phyloP scores from a whole-genome alignment of 257 asterid species.

The Anisodus tanguticus region DNA sequence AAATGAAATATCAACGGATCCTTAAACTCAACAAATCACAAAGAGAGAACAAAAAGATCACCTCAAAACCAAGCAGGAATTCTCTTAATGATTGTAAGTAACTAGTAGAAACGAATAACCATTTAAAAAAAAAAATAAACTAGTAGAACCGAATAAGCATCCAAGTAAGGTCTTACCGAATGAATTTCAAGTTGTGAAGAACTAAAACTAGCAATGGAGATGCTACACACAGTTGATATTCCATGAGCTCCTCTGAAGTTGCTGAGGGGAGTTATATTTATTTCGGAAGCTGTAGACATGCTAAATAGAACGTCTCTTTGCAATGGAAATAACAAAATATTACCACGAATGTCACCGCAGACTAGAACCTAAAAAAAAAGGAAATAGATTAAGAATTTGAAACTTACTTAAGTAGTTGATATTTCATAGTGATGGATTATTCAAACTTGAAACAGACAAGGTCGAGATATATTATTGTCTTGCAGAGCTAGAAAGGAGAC shows the following conservation, averaged over 20 bases:
- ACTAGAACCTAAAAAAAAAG: constrained; percentile 70
- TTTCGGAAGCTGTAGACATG: constrained; percentile 51
- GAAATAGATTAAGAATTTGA: constrained; percentile 29
- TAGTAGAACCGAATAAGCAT: not conserved
- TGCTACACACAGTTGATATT: constrained; percentile 87
- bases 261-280: constrained; percentile 52
- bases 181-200: constrained; percentile 66
- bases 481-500: not conserved
- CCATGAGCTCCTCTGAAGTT: constrained; percentile 97
- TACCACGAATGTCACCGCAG: constrained; percentile 96
- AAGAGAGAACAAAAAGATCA: constrained; percentile 28
- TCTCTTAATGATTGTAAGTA: not conserved
- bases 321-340: constrained; percentile 72
- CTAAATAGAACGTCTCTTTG: constrained; percentile 52
- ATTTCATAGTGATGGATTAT: not conserved
- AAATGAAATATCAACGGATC: constrained; percentile 33
- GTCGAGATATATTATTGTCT: constrained; percentile 7
- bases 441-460: constrained; percentile 20
- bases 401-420: not conserved
- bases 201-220: constrained; percentile 54
- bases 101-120: not conserved
- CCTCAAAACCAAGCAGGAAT: constrained; percentile 29
- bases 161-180: constrained; percentile 68
- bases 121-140: not conserved
- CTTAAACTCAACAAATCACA: constrained; percentile 33